Base-by-base conservation (phyloP, 306 rosid species). In the Pyrus communis region DNA sequence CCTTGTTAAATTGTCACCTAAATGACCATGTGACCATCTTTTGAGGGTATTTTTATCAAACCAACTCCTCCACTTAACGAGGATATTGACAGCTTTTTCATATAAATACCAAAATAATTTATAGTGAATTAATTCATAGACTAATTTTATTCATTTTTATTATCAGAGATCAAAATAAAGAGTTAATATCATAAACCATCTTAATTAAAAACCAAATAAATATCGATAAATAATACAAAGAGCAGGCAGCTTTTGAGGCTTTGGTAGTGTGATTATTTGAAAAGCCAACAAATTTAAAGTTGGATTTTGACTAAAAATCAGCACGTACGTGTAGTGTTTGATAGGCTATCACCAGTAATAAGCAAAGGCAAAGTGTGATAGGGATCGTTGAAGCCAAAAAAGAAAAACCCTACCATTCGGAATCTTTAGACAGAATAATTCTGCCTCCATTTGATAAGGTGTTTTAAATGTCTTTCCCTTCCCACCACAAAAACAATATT, bases 331-430 rank as follows among this genome's bases (percentile, higher is more conserved):
- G 66, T 33, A 25, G 71, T 60, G 23, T 11, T n/a, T 80, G 94
- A 89, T 86, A 89, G 86, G 85, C 80, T 89, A 84, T 89, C 89
- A 85, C 72, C 77, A 67, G 14, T 49, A 65, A 70, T 71, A 58
- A 71, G 78, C 72, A 15, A 64, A 28, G 62, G 69, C 68, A 54
- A 38, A 4, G 73, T 65, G 55, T 63, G 52, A 69, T 28, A 45
- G 35, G 30, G 63, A 35, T 31, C 54, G 22, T 13, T 0, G 35
- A 30, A 79, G 22, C 13, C 49, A 21, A 43, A 43, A 46, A 52
- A 18, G 35, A 62, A 28, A 86, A 75, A 25, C 38, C 43, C 84
- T 82, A 70, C 74, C 69, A 67, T 30, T 61, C 45, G 81, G 91
- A 80, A 85, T 85, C 83, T 72, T 71, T 61, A 18, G 35, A 21